These are phyloP conservation scores for Leccinellum rugosiceps DNA, from an alignment of 768 basidiomycete species.

Conservation along the genomic window DNA sequence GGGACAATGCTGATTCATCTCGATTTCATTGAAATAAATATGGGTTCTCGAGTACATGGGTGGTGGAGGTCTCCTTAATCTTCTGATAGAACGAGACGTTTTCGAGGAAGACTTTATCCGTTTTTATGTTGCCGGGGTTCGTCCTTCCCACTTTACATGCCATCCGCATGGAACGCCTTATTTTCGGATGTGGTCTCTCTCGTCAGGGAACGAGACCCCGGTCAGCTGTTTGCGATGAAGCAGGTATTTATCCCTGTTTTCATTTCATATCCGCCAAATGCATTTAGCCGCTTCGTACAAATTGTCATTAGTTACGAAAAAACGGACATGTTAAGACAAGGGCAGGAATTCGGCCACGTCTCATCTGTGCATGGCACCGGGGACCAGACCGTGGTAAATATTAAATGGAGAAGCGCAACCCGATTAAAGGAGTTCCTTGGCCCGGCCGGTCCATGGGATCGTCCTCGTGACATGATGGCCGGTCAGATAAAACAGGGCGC, in stretches of 20 bases:
- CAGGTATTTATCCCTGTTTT: slow-evolving; percentile 53
- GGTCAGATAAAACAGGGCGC: too few species aligned
- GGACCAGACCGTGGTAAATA: too few species aligned
- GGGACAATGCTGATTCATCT: slow-evolving; percentile 47
- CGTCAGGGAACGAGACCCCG: slow-evolving; percentile 76
- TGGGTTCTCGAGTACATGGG: slow-evolving; percentile 95
- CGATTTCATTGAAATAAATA: slow-evolving; percentile 47
- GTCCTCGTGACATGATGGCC: too few species aligned
- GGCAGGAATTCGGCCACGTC: slow-evolving; percentile 96
- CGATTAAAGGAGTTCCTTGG: too few species aligned
- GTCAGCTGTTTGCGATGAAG: slow-evolving; percentile 93
- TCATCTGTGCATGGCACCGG: too few species aligned
- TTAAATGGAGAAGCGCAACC: too few species aligned
- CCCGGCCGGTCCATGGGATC: too few species aligned
- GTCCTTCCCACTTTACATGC: slow-evolving; percentile 19
- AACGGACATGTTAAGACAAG: slow-evolving; percentile 91
- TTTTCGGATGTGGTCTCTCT: slow-evolving; percentile 89
- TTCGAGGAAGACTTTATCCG: slow-evolving; percentile 89
- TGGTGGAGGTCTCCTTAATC: slow-evolving; percentile 92
- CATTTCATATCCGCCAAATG: slow-evolving; percentile 27
- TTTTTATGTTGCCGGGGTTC: slow-evolving; percentile 93
- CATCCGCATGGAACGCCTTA: slow-evolving; percentile 26
- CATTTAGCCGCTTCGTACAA: slow-evolving; percentile 26
- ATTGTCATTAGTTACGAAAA: slow-evolving; percentile 63
- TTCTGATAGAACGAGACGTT: slow-evolving; percentile 88